phyloP scores from a whole-genome alignment of 768 basidiomycete genomes.

The Leccinum variicolor region DNA sequence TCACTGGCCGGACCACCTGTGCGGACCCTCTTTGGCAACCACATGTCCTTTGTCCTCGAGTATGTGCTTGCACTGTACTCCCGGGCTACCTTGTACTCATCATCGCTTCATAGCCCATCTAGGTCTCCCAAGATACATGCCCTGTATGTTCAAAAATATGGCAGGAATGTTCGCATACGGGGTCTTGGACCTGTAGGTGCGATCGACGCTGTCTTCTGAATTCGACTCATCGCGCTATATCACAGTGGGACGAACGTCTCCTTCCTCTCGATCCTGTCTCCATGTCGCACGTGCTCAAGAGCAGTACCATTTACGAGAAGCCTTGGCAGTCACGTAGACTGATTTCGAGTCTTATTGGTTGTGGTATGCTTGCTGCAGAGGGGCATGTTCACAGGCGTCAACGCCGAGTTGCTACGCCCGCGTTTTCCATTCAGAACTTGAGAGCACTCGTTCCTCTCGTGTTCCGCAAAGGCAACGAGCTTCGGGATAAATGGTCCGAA shows the following conservation, averaged over 20 bases:
- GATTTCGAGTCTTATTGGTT: slow-evolving; percentile 76
- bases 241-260: slow-evolving; percentile 75
- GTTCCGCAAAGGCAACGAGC: slow-evolving; percentile 61
- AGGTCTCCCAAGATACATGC: slow-evolving; percentile 55
- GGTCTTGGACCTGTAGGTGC: slow-evolving; percentile 67
- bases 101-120: slow-evolving; percentile 40
- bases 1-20: slow-evolving; percentile 61
- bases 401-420: slow-evolving; percentile 70
- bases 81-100: neutral
- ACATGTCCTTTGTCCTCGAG: slow-evolving; percentile 58
- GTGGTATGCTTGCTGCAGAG: slow-evolving; percentile 79
- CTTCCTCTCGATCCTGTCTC: slow-evolving; percentile 79
- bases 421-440: slow-evolving; percentile 78
- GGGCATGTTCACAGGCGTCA: slow-evolving; percentile 78
- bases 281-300: slow-evolving; percentile 68
- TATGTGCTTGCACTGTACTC: slow-evolving; percentile 30
- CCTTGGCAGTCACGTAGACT: slow-evolving; percentile 75
- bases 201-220: neutral
- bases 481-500: slow-evolving; percentile 58
- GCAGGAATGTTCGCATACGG: slow-evolving; percentile 65
- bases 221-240: slow-evolving; percentile 7
- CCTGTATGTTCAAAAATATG: slow-evolving; percentile 53
- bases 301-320: slow-evolving; percentile 75
- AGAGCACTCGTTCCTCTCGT: slow-evolving; percentile 68
- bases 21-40: slow-evolving; percentile 46